Evolutionary conservation across 2,329 filamentous ascomycete genomes (phyloP).

Genomic region (Penicillium decumbens): DNA sequence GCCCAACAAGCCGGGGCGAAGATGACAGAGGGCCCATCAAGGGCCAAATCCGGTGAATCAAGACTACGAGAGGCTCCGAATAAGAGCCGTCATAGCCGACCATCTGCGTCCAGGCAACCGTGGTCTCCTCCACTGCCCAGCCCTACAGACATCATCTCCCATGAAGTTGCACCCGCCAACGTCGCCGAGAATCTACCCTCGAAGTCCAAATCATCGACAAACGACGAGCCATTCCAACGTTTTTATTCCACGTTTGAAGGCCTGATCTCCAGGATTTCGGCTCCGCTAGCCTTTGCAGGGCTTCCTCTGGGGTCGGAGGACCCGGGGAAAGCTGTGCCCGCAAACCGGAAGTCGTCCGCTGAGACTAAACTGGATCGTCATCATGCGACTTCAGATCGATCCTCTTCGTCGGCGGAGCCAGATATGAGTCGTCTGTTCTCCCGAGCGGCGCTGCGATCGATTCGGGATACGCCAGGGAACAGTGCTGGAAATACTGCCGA

Average conservation of each 20-base stretch:
- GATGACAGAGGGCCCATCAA: constrained; percentile 55
- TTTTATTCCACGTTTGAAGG: constrained; percentile 92
- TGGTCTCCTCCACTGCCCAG: constrained; percentile 34
- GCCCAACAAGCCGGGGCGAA: constrained; percentile 69
- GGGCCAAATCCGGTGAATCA: constrained; percentile 30
- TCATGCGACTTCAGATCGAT: constrained; percentile 40
- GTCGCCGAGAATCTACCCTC: constrained; percentile 24
- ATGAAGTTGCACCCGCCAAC: constrained; percentile 30
- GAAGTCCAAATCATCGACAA: constrained; percentile 20
- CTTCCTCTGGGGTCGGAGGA: constrained; percentile 65
- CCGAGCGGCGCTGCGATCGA: constrained; percentile 72
- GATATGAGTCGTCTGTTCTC: constrained; percentile 83
- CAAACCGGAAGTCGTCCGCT: constrained; percentile 31
- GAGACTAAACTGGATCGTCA: constrained; percentile 37
- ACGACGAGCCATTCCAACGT: constrained; percentile 76
- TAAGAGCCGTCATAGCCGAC: constrained; percentile 26
- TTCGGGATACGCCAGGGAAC: constrained; percentile 62
- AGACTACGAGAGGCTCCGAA: constrained; percentile 22
- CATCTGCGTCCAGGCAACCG: constrained; percentile 27
- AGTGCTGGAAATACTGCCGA: constrained; percentile 55
- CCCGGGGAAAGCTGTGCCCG: constrained; percentile 20
- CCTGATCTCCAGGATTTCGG: constrained; percentile 81
- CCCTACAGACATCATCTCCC: constrained; percentile 33
- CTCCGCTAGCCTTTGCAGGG: constrained; percentile 86
- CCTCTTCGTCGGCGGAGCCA: constrained; percentile 52